A percentile compares a stretch with the other conserved stretches of the same genome.
Evolutionary conservation across 495 filamentous ascomycete species (phyloP).

Genomic region (Massariosphaeria phaeospora): DNA sequence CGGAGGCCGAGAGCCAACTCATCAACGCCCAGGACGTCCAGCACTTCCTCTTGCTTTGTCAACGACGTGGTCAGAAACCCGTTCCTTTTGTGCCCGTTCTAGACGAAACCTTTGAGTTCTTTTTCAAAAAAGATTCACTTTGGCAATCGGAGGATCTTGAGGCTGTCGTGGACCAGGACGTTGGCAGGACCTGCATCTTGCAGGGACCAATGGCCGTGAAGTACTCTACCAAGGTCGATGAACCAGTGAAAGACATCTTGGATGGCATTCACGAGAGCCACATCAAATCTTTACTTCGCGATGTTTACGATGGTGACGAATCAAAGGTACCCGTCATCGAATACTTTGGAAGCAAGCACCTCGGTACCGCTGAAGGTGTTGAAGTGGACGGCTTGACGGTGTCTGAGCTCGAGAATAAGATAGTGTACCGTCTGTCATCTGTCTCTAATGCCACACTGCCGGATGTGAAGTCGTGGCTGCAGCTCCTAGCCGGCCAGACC

Average conservation of each 20-base stretch:
- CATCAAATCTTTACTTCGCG: conserved; percentile 69
- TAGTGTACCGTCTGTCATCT: conserved; percentile 72
- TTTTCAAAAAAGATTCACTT: conserved; percentile 99
- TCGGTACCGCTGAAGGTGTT: conserved; percentile 46
- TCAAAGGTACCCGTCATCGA: conserved; percentile 76
- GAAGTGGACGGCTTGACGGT: conserved; percentile 79
- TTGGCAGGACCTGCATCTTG: conserved; percentile 88
- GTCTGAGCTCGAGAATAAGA: conserved; percentile 66
- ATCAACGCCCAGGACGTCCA: conserved; percentile 98
- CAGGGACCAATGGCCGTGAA: conserved; percentile 92
- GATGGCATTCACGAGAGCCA: conserved; percentile 84
- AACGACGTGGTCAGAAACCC: conserved; percentile 89
- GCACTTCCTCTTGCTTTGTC: conserved; percentile 90
- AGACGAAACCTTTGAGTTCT: conserved; percentile 95
- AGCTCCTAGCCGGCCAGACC: conserved; percentile 75
- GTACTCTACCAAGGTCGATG: conserved; percentile 81
- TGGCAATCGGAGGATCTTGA: conserved; percentile 98
- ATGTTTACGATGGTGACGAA: conserved; percentile 72
- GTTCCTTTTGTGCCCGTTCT: conserved; percentile 90
- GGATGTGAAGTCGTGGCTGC: conserved; percentile 74
- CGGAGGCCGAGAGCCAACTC: conserved; percentile 78
- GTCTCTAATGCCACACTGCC: conserved; percentile 67
- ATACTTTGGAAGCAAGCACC: conserved; percentile 85
- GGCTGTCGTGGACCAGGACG: conserved; percentile 92
- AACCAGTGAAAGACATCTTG: conserved; percentile 89